A percentile compares a stretch with the other conserved stretches of the same genome.
Evolutionary conservation across 371 early-diverging fungal genomes (phyloP).

Genomic region (Coemansia linderi): DNA sequence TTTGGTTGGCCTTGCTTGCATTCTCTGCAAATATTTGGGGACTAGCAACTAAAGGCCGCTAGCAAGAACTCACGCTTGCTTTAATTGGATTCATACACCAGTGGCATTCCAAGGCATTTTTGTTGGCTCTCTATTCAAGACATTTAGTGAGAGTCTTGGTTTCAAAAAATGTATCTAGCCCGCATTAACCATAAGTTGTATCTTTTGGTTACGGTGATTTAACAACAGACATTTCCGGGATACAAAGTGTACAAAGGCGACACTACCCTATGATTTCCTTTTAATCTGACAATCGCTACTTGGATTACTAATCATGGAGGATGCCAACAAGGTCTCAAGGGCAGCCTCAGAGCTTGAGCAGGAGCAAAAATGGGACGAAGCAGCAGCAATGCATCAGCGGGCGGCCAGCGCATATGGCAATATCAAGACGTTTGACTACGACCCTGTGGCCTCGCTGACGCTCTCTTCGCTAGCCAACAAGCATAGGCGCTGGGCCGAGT

Average conservation of each 20-base stretch:
- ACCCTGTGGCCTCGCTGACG: conserved; percentile 43
- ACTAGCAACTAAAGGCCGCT: too few species aligned
- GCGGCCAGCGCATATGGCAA: conserved; percentile 32
- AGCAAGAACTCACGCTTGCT: too few species aligned
- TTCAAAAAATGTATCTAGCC: too few species aligned
- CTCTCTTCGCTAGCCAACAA: conserved; percentile 37
- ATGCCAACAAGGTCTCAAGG: conserved; percentile 29
- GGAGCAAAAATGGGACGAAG: conserved; percentile 23
- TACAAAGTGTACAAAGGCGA: too few species aligned
- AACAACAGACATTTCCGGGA: not conserved
- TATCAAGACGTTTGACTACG: conserved; percentile 27
- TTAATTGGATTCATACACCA: too few species aligned
- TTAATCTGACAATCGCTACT: not conserved
- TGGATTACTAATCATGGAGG: conserved; percentile 23
- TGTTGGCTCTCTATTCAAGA: too few species aligned
- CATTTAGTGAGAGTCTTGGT: too few species aligned
- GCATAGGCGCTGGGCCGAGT: conserved; percentile 44
- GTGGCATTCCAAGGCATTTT: not conserved
- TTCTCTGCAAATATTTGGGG: too few species aligned
- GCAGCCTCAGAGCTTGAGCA: conserved; percentile 31
- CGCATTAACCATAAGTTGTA: too few species aligned
- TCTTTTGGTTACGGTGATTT: too few species aligned
- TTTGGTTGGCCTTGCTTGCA: too few species aligned
- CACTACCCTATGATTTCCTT: too few species aligned
- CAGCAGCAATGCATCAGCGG: conserved; percentile 23